A percentile compares a stretch with the other conserved stretches of the same genome.
Evolutionary conservation across 1,284 basidiomycete genomes (phyloP).

Genomic region (Apiotrichum brassicae): DNA sequence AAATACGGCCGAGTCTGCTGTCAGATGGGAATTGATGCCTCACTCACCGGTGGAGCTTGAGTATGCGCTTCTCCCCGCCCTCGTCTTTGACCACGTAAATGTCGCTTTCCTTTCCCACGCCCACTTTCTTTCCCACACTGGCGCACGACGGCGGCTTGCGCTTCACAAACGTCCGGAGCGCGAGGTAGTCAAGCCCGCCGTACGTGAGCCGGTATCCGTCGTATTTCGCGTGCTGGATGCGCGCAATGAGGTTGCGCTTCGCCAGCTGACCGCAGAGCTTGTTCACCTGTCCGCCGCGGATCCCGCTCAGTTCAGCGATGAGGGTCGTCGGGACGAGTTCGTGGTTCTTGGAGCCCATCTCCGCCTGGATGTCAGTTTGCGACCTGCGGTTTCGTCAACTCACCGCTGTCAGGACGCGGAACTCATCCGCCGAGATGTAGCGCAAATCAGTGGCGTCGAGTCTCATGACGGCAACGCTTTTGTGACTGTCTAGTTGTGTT

Average conservation of each 20-base stretch:
- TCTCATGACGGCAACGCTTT: constrained; percentile 58
- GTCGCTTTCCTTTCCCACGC: constrained; percentile 97
- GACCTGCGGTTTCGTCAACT: constrained; percentile 25
- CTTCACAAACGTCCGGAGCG: constrained; percentile 87
- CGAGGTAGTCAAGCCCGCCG: constrained; percentile 93
- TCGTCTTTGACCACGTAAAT: constrained; percentile 87
- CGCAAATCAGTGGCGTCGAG: constrained; percentile 90
- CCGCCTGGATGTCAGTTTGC: constrained; percentile 57
- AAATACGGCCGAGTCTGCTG: constrained; percentile 80
- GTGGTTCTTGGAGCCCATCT: constrained; percentile 98
- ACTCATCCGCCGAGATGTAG: constrained; percentile 88
- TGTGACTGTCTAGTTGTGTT: too few relatives aligned
- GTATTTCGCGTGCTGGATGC: constrained; percentile 88
- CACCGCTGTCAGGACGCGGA: constrained; percentile 88
- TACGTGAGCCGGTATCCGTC: constrained; percentile 97
- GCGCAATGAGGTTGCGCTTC: constrained; percentile 82
- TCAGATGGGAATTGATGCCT: neutral
- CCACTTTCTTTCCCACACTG: constrained; percentile 94
- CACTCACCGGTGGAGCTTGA: constrained; percentile 80
- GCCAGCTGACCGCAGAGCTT: constrained; percentile 85
- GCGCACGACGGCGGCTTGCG: constrained; percentile 64
- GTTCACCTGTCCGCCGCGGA: constrained; percentile 86
- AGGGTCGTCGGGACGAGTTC: constrained; percentile 85
- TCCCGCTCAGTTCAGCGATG: constrained; percentile 84
- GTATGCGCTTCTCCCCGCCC: constrained; percentile 74